Evolutionary conservation across 352 stramenopile genomes (phyloP), one percentile per base, ranked within the genome.

Genomic region (Globisporangium acanthophoron): DNA sequence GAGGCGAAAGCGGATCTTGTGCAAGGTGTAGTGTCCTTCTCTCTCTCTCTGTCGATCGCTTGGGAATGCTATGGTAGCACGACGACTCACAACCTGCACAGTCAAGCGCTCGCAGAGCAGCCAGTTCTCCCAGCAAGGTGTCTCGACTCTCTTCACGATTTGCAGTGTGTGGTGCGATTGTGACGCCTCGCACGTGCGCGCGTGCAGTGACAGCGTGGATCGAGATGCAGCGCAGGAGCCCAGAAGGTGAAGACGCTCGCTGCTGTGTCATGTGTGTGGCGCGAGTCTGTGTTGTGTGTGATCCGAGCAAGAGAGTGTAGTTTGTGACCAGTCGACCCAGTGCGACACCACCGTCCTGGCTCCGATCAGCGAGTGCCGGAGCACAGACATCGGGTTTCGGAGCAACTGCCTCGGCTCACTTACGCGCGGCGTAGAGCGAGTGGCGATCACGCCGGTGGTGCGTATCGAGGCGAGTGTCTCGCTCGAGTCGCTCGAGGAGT

Each of bases 1-100:
- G 56, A 64, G 45, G 71, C 61, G 44, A 86, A 82, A 27, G 70
- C 80, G 56, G 80, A 88, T 37, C 62, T 87, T 45, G 70, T 67
- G 15, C 68, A 65, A 77, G 73, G 78, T 80, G 27, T 12, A 20
- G 13, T 12, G 2, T 18, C 8, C 12, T 3, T 50, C 24, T 27
- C 24, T 27, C 24, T 27, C 24, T 27, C 1, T 27, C 24, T 27
- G 3, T 27, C 24, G 24, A 27, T 27, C 24, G 24, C 24, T 27
- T 27, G 24, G 24, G 24, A 27, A 27, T 27, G 24, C 24, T 27
- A 27, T 27, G 24, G 1, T 27, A 27, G 24, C 24, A 27, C 24
- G 24, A 27, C 24, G 37, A 18, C 37, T 13, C 7, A 9, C 7
- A 18, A 11, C 33, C 11, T 18, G 11, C 29, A 12, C 15, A 65